Percentiles rank a stretch among this genome's conserved stretches.
Conservation (phyloP, 164 flowering plant genomes). For the Vitis rupestris region DNA sequence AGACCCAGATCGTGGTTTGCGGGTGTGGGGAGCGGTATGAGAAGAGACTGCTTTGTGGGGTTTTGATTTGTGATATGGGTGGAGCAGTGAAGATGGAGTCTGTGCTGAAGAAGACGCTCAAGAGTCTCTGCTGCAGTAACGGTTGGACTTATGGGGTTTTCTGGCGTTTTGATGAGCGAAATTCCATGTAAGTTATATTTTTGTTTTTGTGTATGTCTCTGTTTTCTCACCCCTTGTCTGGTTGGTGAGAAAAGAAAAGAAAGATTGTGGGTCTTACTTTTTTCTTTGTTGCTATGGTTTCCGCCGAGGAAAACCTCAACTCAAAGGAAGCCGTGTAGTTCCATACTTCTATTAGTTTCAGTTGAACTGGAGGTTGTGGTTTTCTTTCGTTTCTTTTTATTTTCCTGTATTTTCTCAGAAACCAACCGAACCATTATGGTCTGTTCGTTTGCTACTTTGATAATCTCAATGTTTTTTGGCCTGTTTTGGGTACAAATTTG, state of each 20-base stretch:
- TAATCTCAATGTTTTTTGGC: too few relatives aligned
- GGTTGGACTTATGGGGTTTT: conserved; percentile 81
- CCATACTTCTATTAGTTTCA: too few relatives aligned
- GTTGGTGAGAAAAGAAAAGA: neutral
- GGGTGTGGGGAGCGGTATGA: neutral
- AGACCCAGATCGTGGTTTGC: neutral
- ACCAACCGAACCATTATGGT: too few relatives aligned
- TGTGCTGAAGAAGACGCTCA: conserved; percentile 38
- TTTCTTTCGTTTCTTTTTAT: conserved; percentile 8
- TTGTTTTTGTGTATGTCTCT: neutral
- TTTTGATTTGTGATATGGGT: conserved; percentile 18
- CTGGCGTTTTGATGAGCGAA: conserved; percentile 63
- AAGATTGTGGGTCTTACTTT: too few relatives aligned
- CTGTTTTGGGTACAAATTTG: too few relatives aligned
- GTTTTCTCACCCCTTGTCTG: neutral
- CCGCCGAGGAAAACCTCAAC: too few relatives aligned
- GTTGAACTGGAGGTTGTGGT: too few relatives aligned
- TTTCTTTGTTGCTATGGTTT: too few relatives aligned
- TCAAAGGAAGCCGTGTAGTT: too few relatives aligned
- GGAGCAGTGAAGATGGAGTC: conserved; percentile 30
- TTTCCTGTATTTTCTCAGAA: neutral
- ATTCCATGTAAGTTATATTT: conserved; percentile 52
- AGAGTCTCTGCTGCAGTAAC: conserved; percentile 52
- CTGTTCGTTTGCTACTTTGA: too few relatives aligned
- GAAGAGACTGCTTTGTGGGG: neutral